Base-by-base conservation (phyloP, 306 rosid species). In the Oxytropis ochrocephala region DNA sequence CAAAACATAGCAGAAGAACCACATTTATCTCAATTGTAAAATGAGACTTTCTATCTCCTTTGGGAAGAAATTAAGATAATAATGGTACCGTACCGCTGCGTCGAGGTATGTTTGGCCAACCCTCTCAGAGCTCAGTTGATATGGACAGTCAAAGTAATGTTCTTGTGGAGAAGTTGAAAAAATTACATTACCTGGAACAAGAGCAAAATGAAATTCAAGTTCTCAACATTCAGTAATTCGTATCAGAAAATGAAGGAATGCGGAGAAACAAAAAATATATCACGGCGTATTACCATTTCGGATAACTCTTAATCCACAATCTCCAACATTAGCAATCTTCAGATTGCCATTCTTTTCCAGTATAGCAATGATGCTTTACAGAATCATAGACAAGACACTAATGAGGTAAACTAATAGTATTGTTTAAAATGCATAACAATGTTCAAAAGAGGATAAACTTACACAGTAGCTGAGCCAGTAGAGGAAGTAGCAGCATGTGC, bases 391-490 rank as follows among this genome's bases (percentile, higher is more conserved):
- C 55, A 74, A 75, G 14, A 56, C 41, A 77, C 8, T 54, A 44
- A 48, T 13, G 44, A 63, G 68, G 76, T 58, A 69, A 44, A 19
- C 48, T 52, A 14, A 55, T 43, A 63, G 35, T 36, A 29, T 33
- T 7, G 42, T 56, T 24, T 1, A 63, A 65, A 47, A 36, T 12
- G 57, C 29, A 18, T 69, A 75, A 16, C 18, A 74, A 30, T 55
- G 29, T 46, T 38, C 10, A 1, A 24, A 35, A 56, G 11, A 53
- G 36, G 64, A 66, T 41, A 67, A 54, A 76, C 87, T 81, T 84
- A 94, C 99, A 83, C 92, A 5, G 92, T 94, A 24, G 99, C 99
- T 73, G 99, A 94, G 56, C 99, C 99, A 56, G 82, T 77, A 36
- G 91, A 87, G 67, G 81, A 76, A 67, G 95, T 94, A 70, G 86